Percentiles rank a stretch among this genome's conserved stretches.
These are phyloP conservation scores for Ilyonectria robusta DNA, from an alignment of 2,329 filamentous ascomycete genomes.

Conservation along the genomic window DNA sequence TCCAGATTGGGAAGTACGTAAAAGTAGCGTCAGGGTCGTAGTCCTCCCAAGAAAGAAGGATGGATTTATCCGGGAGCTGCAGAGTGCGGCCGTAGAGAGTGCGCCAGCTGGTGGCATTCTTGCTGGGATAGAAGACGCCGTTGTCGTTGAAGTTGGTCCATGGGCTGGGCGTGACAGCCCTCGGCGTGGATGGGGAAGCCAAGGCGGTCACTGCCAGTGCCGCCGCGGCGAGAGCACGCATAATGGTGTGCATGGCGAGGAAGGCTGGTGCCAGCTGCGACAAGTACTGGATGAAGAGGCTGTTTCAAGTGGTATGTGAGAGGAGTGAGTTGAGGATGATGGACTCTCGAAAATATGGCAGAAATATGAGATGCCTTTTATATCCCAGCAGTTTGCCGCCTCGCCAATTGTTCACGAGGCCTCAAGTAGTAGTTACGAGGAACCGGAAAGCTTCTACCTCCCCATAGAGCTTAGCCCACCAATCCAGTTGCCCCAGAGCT, in stretches of 20 bases:
- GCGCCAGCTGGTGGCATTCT: neutral
- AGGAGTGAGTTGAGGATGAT: neutral
- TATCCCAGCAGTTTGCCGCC: neutral
- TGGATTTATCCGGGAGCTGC: neutral
- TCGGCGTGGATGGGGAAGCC: neutral
- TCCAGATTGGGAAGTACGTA: slow-evolving; percentile 20
- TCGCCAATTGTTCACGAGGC: neutral
- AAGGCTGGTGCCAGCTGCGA: neutral
- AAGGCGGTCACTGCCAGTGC: neutral
- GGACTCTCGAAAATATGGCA: neutral
- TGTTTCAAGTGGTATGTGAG: neutral
- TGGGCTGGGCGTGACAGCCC: neutral
- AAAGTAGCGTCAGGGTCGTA: neutral
- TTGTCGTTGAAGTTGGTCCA: slow-evolving; percentile 3
- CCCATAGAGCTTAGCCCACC: neutral
- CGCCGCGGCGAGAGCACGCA: neutral
- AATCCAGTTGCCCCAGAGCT: neutral
- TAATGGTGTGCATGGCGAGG: neutral
- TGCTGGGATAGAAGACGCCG: neutral
- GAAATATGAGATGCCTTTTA: neutral
- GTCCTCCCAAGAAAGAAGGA: neutral
- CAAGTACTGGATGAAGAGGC: neutral
- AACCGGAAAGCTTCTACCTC: neutral
- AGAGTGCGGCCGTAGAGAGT: neutral
- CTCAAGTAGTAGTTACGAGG: neutral